Conservation (phyloP, 306 rosid species). For the Rubus idaeus region DNA sequence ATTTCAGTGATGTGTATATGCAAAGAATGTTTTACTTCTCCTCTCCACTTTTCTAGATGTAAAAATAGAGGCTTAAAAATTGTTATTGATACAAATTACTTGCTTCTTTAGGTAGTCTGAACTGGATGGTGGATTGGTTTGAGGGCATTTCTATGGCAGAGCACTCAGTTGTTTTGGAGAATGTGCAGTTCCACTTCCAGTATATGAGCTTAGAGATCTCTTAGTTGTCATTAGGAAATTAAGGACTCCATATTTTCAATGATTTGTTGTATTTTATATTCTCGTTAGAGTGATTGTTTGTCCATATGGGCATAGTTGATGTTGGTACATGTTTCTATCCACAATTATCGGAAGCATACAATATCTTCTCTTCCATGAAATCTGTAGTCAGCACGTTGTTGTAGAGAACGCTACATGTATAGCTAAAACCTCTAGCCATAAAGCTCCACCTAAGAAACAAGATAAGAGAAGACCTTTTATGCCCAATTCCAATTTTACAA, state of each 20-base stretch:
- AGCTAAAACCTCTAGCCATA: not conserved
- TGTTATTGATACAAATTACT: slow-evolving; percentile 33
- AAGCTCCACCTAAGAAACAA: not conserved
- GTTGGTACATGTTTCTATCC: slow-evolving; percentile 6
- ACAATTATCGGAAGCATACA: not conserved
- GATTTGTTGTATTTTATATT: slow-evolving; percentile 26
- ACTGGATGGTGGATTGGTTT: slow-evolving; percentile 33
- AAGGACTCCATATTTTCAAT: slow-evolving; percentile 24
- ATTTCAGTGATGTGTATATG: slow-evolving; percentile 27
- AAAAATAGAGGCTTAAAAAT: slow-evolving; percentile 28
- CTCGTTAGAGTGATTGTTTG: slow-evolving; percentile 4
- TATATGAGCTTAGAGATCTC: slow-evolving; percentile 26
- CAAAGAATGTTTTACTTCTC: slow-evolving; percentile 21
- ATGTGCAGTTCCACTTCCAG: slow-evolving; percentile 33
- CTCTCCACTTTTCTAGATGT: slow-evolving; percentile 22
- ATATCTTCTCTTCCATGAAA: not conserved
- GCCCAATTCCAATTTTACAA: not conserved
- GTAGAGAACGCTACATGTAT: not conserved
- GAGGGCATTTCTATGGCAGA: slow-evolving; percentile 33
- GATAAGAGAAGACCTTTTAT: not conserved
- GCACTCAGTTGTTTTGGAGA: slow-evolving; percentile 32
- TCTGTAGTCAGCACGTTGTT: not conserved
- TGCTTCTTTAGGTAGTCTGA: slow-evolving; percentile 43
- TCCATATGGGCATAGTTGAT: not conserved
- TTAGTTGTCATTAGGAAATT: slow-evolving; percentile 26